phyloP scores from a whole-genome alignment of 2,329 filamentous ascomycete species.

The Penicillium sclerotigenum region DNA sequence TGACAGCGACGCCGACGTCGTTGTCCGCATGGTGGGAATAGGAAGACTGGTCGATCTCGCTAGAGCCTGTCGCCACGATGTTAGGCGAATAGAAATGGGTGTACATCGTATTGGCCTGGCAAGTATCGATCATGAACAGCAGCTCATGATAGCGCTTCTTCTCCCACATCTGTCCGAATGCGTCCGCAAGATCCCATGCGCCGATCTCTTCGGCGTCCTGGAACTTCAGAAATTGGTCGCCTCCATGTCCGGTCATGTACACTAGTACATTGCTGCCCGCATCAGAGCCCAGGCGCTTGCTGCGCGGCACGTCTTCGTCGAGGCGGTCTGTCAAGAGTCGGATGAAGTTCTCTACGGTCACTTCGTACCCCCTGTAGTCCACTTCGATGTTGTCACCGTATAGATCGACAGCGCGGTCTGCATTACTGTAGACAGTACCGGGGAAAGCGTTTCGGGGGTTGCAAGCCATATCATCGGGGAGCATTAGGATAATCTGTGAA shows the following conservation, averaged over 20 bases:
- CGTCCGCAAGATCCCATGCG: constrained; percentile 91
- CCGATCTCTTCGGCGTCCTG: constrained; percentile 98
- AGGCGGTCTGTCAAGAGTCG: constrained; percentile 90
- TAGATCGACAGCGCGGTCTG: constrained; percentile 88
- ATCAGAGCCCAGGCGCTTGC: constrained; percentile 89
- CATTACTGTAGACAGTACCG: constrained; percentile 97
- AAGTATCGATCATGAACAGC: constrained; percentile 99
- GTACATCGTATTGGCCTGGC: constrained; percentile 99
- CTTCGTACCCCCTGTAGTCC: constrained; percentile 96
- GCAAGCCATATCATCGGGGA: constrained; percentile 99
- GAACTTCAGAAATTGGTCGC: constrained; percentile 97
- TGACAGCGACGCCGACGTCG: constrained; percentile 95
- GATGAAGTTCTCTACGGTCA: constrained; percentile 99
- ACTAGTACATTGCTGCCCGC: constrained; percentile 95
- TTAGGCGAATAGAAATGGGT: constrained; percentile 97
- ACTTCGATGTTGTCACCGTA: constrained; percentile 99
- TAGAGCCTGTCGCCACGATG: constrained; percentile 96
- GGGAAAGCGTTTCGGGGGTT: constrained; percentile 98
- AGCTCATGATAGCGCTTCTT: constrained; percentile 99
- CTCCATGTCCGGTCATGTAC: constrained; percentile 98
- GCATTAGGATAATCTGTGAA: constrained; percentile 98
- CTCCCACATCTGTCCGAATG: constrained; percentile 99
- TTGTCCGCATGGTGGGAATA: constrained; percentile 98
- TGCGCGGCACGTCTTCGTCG: constrained; percentile 88
- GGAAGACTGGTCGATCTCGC: constrained; percentile 89